Evolutionary conservation across 2,329 filamentous ascomycete genomes (phyloP), one percentile per base, ranked within the genome.

Genomic region (Alternaria ethzedia): DNA sequence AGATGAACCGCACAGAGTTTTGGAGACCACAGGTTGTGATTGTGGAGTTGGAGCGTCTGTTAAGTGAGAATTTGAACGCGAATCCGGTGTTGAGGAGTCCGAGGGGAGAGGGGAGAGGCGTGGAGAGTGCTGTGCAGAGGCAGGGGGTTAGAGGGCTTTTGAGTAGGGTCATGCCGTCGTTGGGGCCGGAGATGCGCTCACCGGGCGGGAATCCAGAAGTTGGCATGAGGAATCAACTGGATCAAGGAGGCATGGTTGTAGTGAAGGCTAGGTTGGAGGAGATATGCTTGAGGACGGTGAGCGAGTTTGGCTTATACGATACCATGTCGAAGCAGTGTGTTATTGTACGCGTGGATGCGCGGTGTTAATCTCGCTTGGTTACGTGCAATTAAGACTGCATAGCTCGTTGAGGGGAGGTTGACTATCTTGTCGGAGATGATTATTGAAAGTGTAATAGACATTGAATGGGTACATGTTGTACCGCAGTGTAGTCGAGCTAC

Each of bases 21-120:
- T 84, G 82, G 82, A 75, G 77, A 41, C 76, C 81, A 17, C 76
- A 76, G 8, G 75, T 72, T n/a, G 79, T 83, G 2, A 68, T 84
- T 9, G 68, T 74, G 23, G 82, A 84, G 63, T 61, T 85, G 60
- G 76, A 80, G 54, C 63, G 70, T 5, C 67, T 75, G 47, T 59
- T 83, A 56, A 72, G 73, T 41, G 70, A 75, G 20, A 70, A 63
- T 21, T 64, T 83, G 45, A 78, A 75, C 66, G 65, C 63, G n/a
- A 70, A 60, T 47, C 43, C 60, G 26, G 57, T 58, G 6, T 20
- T 70, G 41, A 58, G 59, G n/a, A 65, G 61, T 45, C 56, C 56
- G 7, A 54, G 32, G 3, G 17, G 54, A 15, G 49, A n/a, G 6
- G 57, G 54, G 28, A 50, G 58, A 30, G 47, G 23, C 28, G 45